Conservation (phyloP, 2,329 filamentous ascomycete species). For the Pseudocercospora eumusae region DNA sequence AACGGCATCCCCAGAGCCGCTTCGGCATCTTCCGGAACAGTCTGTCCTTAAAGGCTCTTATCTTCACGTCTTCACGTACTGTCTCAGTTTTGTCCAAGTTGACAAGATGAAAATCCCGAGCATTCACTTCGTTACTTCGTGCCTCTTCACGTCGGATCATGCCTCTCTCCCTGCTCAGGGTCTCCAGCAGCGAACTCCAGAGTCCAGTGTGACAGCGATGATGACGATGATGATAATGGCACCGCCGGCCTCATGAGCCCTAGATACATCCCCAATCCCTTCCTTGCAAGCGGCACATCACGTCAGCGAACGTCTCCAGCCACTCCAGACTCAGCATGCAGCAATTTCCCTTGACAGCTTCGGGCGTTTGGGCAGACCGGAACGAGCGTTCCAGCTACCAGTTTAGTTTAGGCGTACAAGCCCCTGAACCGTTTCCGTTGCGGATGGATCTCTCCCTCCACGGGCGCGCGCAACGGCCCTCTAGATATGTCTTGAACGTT, state of each 20-base stretch:
- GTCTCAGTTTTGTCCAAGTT: neutral
- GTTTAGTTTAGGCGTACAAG: slow-evolving; percentile 6
- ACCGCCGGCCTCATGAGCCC: neutral
- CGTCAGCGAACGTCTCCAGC: neutral
- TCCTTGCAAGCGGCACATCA: neutral
- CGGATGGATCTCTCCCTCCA: neutral
- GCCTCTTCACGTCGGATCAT: no score
- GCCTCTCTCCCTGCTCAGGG: no score
- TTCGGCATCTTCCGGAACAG: neutral
- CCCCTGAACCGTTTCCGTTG: slow-evolving; percentile 10
- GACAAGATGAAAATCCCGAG: no score
- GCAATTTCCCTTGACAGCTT: slow-evolving; percentile 4
- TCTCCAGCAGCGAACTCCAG: no score
- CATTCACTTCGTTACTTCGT: no score
- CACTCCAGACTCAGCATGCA: neutral
- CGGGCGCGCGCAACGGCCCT: slow-evolving; percentile 8
- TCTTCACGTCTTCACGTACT: neutral
- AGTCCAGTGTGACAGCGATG: no score
- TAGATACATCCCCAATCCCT: neutral
- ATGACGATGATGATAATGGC: neutral
- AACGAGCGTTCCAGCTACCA: slow-evolving; percentile 8
- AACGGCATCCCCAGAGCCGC: no score
- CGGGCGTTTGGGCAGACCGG: neutral
- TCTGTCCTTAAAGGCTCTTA: neutral
- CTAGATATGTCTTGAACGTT: slow-evolving; percentile 10